Evolutionary conservation across 164 flowering plant genomes (phyloP).

Genomic region (Houttuynia cordata): DNA sequence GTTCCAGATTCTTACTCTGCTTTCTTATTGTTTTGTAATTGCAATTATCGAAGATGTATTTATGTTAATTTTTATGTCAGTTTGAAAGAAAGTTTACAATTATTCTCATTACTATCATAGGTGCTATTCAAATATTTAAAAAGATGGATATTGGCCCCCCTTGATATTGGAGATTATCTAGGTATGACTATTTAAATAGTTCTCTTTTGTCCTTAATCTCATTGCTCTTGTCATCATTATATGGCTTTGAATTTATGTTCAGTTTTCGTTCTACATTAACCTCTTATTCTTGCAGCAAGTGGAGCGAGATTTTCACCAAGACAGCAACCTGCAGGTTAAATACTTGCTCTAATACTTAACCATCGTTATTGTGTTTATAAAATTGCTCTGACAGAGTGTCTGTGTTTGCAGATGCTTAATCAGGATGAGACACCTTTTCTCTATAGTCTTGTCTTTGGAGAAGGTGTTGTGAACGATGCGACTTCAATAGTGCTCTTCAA

Average conservation of each 20-base stretch:
- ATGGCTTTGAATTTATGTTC: neutral
- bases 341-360: slow-evolving; percentile 2
- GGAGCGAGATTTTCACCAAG: slow-evolving; percentile 81
- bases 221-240: neutral
- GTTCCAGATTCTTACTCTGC: no score
- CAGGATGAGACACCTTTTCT: slow-evolving; percentile 91
- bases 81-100: no score
- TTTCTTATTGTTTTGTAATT: no score
- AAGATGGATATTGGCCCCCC: slow-evolving; percentile 49
- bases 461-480: slow-evolving; percentile 95
- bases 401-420: slow-evolving; percentile 59
- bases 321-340: slow-evolving; percentile 65
- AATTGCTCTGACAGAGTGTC: neutral
- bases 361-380: neutral
- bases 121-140: slow-evolving; percentile 48
- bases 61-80: no score
- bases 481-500: slow-evolving; percentile 93
- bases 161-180: slow-evolving; percentile 62
- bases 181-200: slow-evolving; percentile 29
- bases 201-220: slow-evolving; percentile 1
- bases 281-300: slow-evolving; percentile 33
- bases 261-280: neutral
- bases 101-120: slow-evolving; percentile 21
- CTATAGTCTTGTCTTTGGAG: slow-evolving; percentile 88
- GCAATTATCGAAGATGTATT: no score